Base-by-base conservation (phyloP, 2,329 filamentous ascomycete genomes). In the Dothidotthia symphoricarpi region DNA sequence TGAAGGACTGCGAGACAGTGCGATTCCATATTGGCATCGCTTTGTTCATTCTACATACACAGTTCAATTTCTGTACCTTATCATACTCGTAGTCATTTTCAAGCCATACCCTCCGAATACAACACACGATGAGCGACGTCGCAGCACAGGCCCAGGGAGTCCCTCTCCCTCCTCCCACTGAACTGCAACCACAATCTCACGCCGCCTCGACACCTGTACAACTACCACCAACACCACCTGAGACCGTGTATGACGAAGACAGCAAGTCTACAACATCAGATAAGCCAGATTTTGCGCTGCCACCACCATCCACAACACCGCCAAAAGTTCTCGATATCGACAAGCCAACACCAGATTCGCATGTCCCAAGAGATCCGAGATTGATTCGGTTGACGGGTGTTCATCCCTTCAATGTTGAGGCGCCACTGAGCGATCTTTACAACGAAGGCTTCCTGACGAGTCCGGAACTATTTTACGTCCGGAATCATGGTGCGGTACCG, bases 381-480 rank as follows among this genome's bases (percentile, higher is more conserved):
- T 73, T 96, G 12, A 93, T 96, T 49, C 79, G 90, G 34, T 73
- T 96, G 11, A 96, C 90, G 9, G 90, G 90, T 16, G 78, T 87
- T 5, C 90, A 95, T 65, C 90, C 90, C 1, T 95, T 94, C 73
- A 96, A 96, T 55, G 84, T 86, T 32, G 90, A 96, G 67, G 78
- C 90, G 8, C 89, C 90, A 0, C 69, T 96, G 7, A 86, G 80
- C 37, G 81, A 82, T 12, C 72, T 95, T 1, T 95, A 82, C 66
- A 77, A 91, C 41, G 74, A 82, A 70, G 88, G 90, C 0, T 95
- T 95, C 60, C 71, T 96, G 25, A 96, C 89, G 1, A 87, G 83
- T 26, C 85, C 88, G 10, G 85, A 95, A 53, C 73, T 96, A 1
- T 93, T 95, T 68, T 96, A 94, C 64, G 90, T 96, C 7, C 76